Evolutionary conservation across 805 yeast species (phyloP), one percentile per base, ranked within the genome.

Genomic region (Jamesozyma jinghongensis): DNA sequence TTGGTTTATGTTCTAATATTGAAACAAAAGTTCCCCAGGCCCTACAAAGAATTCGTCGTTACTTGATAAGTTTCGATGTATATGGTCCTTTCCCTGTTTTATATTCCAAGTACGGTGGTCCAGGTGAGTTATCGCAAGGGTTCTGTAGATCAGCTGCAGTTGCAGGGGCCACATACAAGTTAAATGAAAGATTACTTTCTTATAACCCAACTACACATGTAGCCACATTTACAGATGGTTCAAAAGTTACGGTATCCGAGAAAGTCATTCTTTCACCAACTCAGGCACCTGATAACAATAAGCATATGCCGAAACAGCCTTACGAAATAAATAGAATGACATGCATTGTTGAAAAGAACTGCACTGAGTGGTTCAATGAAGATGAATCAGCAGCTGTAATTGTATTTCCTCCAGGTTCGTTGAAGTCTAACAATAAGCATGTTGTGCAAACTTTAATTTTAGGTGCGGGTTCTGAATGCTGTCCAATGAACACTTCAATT

Each of bases 111-210:
- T 90, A 80, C 64, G 98, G 97, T 42, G 94, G 95, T 2, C 88
- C 95, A 0, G 96, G 97, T 40, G 98, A 90, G 63, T 68, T 90
- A 20, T 80, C 95, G 13, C 98, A 90, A 66, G 98, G 97, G 1
- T 90, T 92, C 62, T 90, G 97, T 65, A 74, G 98, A 52, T 83
- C 94, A 43, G 97, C 97, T 3, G 98, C 98, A 12, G 97, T 90
- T 47, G 97, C 92, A 16, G 97, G 97, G 40, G 82, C 97, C 40
- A 85, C 94, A 27, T 90, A 92, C 65, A 86, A 87, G 61, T 69
- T 90, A 41, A 78, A 81, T 56, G 81, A 92, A 13, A 66, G 70
- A 31, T 62, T 90, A 39, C 65, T 65, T 4, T 74, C 76, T 29
- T 86, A 68, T 63, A 90, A 90, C 58, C 76, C 81, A 28, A 65